Base-by-base conservation (phyloP, 2,329 filamentous ascomycete genomes). In the Ophiostoma ulmi region DNA sequence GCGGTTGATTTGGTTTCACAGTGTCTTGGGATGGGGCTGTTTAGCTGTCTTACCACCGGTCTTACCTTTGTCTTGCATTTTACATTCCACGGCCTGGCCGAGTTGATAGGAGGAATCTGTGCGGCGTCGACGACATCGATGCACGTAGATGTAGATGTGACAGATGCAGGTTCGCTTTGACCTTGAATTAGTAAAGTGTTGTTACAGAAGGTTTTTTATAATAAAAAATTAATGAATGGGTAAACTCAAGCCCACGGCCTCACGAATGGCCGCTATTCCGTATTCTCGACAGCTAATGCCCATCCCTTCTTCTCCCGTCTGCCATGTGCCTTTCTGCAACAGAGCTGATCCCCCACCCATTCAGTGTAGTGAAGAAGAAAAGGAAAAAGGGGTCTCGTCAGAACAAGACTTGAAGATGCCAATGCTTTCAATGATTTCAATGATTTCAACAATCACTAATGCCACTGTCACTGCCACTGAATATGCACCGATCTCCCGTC, bases 281-380 rank as follows among this genome's bases (percentile, higher is more conserved):
- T 20, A 48, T 20, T 20, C 44, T 48, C 17, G 17, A 7, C 17
- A 17, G 44, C 44, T 20, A 36, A 17, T 3, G 58, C 58, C 26
- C 58, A 63, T 63, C 58, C 17, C 38, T 44, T 26, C 36, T 67
- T 13, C 64, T 66, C 63, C 17, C 36, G 38, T 41, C 38, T 69
- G 44, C 70, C 70, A 71, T 71, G 70, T 71, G 70, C 48, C 67
- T 36, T 71, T 71, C 70, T 67, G 69, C 61, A 71, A 71, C 52
- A 58, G 10, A 48, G 52, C 52, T 26, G 52, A 58, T 58, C 52
- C 52, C 52, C 52, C 52, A 58, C 52, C 52, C 52, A 17, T 26
- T 10, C 39, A 44, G 31, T 48, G 14, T 17, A 48, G 44, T 17
- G 20, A 48, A 5, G 6, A 44, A 44, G 20, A 48, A 48, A 20